These are phyloP conservation scores for Nakazawaea populi DNA, from an alignment of 805 yeast species.

Conservation along the genomic window DNA sequence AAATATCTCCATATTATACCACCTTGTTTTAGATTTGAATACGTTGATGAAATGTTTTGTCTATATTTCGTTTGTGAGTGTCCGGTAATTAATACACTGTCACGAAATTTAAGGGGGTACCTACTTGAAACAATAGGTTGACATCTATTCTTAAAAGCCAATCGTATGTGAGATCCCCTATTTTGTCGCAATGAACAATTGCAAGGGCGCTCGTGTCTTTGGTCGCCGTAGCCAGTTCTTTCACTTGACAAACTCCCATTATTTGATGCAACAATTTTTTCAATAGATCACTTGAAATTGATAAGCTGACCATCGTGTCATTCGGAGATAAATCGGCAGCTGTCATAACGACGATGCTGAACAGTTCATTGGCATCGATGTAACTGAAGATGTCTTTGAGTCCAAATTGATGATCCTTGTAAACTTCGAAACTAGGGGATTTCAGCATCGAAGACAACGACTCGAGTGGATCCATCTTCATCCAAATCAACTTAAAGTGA, in stretches of 20 bases:
- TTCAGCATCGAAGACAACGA: not conserved
- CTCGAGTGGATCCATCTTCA: not conserved
- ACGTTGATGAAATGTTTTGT: not conserved
- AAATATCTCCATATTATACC: not conserved
- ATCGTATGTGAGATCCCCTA: not conserved
- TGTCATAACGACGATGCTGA: not conserved
- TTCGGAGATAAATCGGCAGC: not conserved
- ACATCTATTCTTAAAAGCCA: not conserved
- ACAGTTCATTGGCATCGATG: not conserved
- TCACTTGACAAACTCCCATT: not conserved
- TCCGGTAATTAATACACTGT: too few relatives aligned
- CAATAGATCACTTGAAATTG: not conserved
- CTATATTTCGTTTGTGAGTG: too few relatives aligned
- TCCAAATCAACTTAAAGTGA: too few relatives aligned
- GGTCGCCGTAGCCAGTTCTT: not conserved
- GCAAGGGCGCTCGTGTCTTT: too few relatives aligned
- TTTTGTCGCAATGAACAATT: not conserved
- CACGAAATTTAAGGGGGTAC: not conserved
- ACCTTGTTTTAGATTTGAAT: not conserved
- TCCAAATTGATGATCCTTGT: not conserved
- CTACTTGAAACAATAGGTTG: not conserved
- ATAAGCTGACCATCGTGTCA: not conserved
- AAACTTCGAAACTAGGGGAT: not conserved
- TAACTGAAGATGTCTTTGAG: not conserved
- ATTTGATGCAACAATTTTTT: not conserved